Percentiles rank a stretch among this genome's conserved stretches.
These are phyloP conservation scores for Nakazawaea wickerhamii DNA, from an alignment of 805 yeast species.

Conservation along the genomic window DNA sequence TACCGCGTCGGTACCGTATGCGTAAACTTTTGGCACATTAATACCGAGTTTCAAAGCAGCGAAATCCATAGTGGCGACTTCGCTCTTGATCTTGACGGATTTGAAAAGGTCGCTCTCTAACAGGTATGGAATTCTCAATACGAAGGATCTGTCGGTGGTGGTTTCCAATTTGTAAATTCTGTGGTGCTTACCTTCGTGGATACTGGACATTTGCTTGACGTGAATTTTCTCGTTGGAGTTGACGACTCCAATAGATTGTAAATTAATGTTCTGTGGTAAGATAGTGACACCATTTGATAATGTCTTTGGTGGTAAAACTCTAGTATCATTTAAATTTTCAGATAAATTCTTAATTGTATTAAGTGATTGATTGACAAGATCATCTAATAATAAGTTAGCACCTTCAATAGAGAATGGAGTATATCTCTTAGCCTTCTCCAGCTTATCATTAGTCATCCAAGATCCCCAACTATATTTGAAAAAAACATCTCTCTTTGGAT, in stretches of 20 bases:
- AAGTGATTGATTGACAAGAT: constrained; percentile 34
- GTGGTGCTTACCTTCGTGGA: constrained; percentile 94
- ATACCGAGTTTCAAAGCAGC: constrained; percentile 56
- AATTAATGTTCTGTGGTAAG: constrained; percentile 44
- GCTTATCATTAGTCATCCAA: constrained; percentile 78
- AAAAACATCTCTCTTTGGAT: constrained; percentile 65
- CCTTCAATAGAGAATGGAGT: constrained; percentile 84
- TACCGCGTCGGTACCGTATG: constrained; percentile 54
- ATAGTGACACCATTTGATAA: constrained; percentile 6
- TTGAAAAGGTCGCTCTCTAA: constrained; percentile 61
- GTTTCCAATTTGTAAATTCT: constrained; percentile 73
- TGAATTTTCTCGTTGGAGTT: constrained; percentile 38
- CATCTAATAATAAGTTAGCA: constrained; percentile 45
- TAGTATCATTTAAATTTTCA: constrained; percentile 4
- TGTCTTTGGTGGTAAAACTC: constrained; percentile 21
- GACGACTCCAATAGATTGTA: constrained; percentile 37
- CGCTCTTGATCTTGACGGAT: constrained; percentile 70
- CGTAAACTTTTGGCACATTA: constrained; percentile 67
- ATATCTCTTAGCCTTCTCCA: constrained; percentile 68
- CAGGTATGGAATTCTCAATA: constrained; percentile 83
- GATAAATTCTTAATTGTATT: constrained; percentile 23
- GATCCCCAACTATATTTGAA: constrained; percentile 94
- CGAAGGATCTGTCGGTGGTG: constrained; percentile 53
- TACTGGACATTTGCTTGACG: constrained; percentile 69
- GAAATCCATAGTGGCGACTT: constrained; percentile 92